Evolutionary conservation across 1,284 basidiomycete species (phyloP).

Genomic region (Cutaneotrichosporon dermatis): DNA sequence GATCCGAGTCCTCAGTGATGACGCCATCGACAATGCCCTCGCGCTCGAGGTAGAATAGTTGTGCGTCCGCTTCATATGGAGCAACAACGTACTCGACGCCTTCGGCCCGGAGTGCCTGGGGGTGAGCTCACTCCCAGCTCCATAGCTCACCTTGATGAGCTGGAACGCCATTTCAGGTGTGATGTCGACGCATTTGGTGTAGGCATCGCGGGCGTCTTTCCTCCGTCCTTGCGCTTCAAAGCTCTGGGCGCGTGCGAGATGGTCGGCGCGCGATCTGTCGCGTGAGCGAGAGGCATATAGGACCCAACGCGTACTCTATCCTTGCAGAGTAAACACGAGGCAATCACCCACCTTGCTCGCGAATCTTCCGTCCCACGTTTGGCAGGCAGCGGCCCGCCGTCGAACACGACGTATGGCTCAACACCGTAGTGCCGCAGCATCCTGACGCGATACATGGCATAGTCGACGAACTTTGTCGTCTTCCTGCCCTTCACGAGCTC

Average conservation of each 20-base stretch:
- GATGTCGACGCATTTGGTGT: slow-evolving; percentile 88
- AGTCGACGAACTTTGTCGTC: slow-evolving; percentile 90
- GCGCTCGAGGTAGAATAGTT: slow-evolving; percentile 87
- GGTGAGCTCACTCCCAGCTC: slow-evolving; percentile 7
- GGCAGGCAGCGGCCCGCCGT: slow-evolving; percentile 90
- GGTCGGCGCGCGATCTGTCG: slow-evolving; percentile 48
- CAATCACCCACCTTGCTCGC: slow-evolving; percentile 56
- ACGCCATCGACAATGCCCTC: slow-evolving; percentile 81
- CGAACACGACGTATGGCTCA: slow-evolving; percentile 89
- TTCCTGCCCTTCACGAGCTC: slow-evolving; percentile 79
- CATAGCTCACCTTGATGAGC: slow-evolving; percentile 76
- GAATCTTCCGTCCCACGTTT: slow-evolving; percentile 86
- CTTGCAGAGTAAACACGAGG: too few species aligned
- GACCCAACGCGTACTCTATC: too few species aligned
- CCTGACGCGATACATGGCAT: slow-evolving; percentile 86
- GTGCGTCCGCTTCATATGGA: slow-evolving; percentile 98
- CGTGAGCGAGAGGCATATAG: too few species aligned
- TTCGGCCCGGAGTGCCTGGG: slow-evolving; percentile 74
- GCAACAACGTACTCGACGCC: slow-evolving; percentile 82
- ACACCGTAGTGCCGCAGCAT: slow-evolving; percentile 80
- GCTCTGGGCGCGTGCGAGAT: slow-evolving; percentile 61
- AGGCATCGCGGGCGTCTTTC: slow-evolving; percentile 77
- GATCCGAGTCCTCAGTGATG: slow-evolving; percentile 96
- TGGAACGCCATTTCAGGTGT: slow-evolving; percentile 97
- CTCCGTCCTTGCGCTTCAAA: slow-evolving; percentile 72